phyloP scores from a whole-genome alignment of 2,329 filamentous ascomycete genomes.

The Pseudofabraea citricarpa region DNA sequence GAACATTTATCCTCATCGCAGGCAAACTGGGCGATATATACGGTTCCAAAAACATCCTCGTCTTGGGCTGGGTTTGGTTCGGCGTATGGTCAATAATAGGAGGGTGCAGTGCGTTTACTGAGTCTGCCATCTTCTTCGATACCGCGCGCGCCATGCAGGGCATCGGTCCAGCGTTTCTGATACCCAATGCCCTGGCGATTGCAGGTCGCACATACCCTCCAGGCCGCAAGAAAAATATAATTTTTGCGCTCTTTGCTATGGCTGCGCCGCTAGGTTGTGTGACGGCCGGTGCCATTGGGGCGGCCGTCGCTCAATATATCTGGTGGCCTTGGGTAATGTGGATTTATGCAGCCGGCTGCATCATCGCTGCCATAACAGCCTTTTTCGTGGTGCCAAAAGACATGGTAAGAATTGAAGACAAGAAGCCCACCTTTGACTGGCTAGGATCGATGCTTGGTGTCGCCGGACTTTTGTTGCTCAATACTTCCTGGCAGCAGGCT shows the following conservation, averaged over 20 bases:
- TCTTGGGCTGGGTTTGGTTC: constrained; percentile 38
- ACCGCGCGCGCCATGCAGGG: constrained; percentile 50
- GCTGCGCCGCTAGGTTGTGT: neutral
- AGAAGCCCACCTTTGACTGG: neutral
- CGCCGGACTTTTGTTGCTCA: constrained; percentile 42
- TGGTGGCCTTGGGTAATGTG: neutral
- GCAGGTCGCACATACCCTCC: constrained; percentile 42
- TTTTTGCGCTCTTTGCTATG: neutral
- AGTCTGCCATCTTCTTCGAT: constrained; percentile 34
- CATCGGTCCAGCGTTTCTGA: constrained; percentile 44
- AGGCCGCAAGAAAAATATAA: constrained; percentile 21
- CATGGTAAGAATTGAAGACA: neutral
- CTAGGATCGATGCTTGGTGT: constrained; percentile 38
- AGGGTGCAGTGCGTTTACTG: constrained; percentile 22
- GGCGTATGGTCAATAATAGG: constrained; percentile 20
- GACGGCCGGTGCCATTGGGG: neutral
- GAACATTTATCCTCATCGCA: constrained; percentile 46
- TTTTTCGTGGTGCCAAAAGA: neutral
- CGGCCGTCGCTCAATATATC: neutral
- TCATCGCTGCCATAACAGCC: neutral
- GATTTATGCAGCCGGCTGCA: neutral
- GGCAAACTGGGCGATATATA: constrained; percentile 48
- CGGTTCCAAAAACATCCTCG: constrained; percentile 43
- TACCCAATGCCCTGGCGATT: constrained; percentile 48
- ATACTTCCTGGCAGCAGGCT: constrained; percentile 48